Base-by-base conservation (phyloP, 768 basidiomycete species). In the Phaffia australis region DNA sequence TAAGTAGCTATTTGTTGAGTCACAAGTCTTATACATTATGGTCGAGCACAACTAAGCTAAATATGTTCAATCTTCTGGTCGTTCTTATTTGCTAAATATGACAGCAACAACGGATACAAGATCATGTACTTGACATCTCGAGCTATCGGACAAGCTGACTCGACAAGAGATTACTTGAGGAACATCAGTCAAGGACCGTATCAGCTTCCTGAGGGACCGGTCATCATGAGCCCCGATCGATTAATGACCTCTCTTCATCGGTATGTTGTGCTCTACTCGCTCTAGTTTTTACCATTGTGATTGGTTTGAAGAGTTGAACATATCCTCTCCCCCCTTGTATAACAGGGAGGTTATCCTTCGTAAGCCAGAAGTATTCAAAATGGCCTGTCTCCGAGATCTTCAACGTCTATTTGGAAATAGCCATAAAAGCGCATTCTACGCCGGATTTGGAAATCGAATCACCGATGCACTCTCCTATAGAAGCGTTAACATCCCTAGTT, bases 291-390 rank as follows among this genome's bases (percentile, higher is more conserved):
- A 59, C 51, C 60, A 60, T 46, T 50, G 16, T n/a, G 49, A 15
- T n/a, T 15, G 15, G n/a, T 50, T 27, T 27, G 5, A 54, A 5
- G 52, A 27, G 18, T 8, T n/a, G 21, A 27, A 56, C 55, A 6
- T 3, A 11, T 63, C 7, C 18, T 27, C 14, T 29, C n/a, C 16
- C 3, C 14, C 19, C 11, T n/a, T 27, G 29, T 32, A n/a, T 2
- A 11, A 1, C 72, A 95, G 92, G 4, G 95, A 99, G 78, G 94
- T 99, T 19, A 94, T 99, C 73, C 88, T 98, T 87, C 86, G 93
- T 48, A 97, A 98, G 76, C 95, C 95, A 0, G 95, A 99, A 74
- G 83, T 98, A n/a, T 99, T 99, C 83, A 99, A 99, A 79, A 99
- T 99, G 95, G 92, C 94, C 1, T 97, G 93, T 78, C 78, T 98